Conservation (phyloP, 2,329 filamentous ascomycete genomes). For the Sphaerulina vaccinii region DNA sequence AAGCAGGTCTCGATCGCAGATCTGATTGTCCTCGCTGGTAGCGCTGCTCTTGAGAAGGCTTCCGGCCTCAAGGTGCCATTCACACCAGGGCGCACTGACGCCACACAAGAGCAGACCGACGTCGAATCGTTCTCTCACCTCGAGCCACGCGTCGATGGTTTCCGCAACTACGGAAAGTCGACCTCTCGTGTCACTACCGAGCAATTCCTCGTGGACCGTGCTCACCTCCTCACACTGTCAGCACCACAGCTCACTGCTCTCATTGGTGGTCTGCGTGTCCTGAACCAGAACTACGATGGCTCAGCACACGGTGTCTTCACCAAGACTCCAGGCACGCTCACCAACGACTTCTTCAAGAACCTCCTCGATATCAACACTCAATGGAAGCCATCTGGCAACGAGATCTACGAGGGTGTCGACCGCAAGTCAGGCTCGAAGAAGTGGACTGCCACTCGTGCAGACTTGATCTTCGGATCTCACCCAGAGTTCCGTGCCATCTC, state of each 20-base stretch:
- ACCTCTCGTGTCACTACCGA: slow-evolving; percentile 63
- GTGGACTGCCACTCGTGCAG: slow-evolving; percentile 67
- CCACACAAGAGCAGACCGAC: slow-evolving; percentile 71
- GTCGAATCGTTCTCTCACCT: slow-evolving; percentile 62
- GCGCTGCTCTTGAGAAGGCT: slow-evolving; percentile 70
- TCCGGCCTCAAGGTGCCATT: slow-evolving; percentile 66
- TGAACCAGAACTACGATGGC: slow-evolving; percentile 70
- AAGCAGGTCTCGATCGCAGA: slow-evolving; percentile 79
- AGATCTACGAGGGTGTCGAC: slow-evolving; percentile 64
- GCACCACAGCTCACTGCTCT: slow-evolving; percentile 70
- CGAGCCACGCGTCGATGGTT: slow-evolving; percentile 69
- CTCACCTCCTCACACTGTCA: slow-evolving; percentile 67
- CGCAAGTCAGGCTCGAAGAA: slow-evolving; percentile 64
- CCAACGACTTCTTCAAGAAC: slow-evolving; percentile 81
- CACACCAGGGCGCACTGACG: slow-evolving; percentile 69
- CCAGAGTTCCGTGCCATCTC: slow-evolving; percentile 69
- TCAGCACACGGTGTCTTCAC: slow-evolving; percentile 69
- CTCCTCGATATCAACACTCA: slow-evolving; percentile 65
- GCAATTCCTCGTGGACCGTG: slow-evolving; percentile 69
- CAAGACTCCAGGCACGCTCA: slow-evolving; percentile 64
- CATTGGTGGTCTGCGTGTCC: slow-evolving; percentile 67
- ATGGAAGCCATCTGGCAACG: slow-evolving; percentile 61
- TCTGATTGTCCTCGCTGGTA: slow-evolving; percentile 72
- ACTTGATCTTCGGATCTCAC: slow-evolving; percentile 72
- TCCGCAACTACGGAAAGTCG: slow-evolving; percentile 74